Evolutionary conservation across 2,329 filamentous ascomycete species (phyloP), one percentile per base, ranked within the genome.

Genomic region (Colletotrichum plurivorum): DNA sequence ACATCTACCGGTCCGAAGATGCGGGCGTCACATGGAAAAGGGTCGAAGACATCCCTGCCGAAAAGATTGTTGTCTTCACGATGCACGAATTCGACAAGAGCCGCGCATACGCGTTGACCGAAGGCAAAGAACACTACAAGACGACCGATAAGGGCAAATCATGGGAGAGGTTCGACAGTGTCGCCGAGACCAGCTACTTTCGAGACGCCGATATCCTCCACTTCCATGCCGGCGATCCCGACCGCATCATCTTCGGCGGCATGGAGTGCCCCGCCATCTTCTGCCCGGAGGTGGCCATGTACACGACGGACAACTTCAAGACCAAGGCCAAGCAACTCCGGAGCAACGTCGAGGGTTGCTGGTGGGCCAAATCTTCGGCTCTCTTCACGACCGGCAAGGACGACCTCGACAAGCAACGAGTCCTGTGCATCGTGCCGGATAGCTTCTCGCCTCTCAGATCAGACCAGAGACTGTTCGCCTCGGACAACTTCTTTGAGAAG

Each of bases 281-380:
- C 75, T 94, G 92, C 78, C 83, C 87, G 70, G 89, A 92, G 76
- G 81, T 87, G 67, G 83, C 88, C 62, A 84, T 85, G 76, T 98
- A 97, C 78, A 98, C 96, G 3, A 90, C 87, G 15, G 92, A 98
- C 79, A 94, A 94, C 72, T 99, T 99, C 83, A 86, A 92, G 72
- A 88, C 87, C 5, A 81, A 87, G 51, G 87, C 89, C 59, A 87
- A 92, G 73, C 80, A 85, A 6, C 85, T 98, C 68, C 88, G 92
- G 60, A 84, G 88, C 49, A 88, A 90, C 73, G 93, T 93, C 2
- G 85, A 89, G 56, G 91, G 92, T 70, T 99, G 96, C 79, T 89
- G 92, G 78, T 99, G 95, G 94, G 95, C 96, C 59, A 94, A 94
- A 76, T 89, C 90, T 15, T 90, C 93, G 13, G 86, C 88, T 5